phyloP scores from a whole-genome alignment of 331 rosid species.

The Malus hybrid region DNA sequence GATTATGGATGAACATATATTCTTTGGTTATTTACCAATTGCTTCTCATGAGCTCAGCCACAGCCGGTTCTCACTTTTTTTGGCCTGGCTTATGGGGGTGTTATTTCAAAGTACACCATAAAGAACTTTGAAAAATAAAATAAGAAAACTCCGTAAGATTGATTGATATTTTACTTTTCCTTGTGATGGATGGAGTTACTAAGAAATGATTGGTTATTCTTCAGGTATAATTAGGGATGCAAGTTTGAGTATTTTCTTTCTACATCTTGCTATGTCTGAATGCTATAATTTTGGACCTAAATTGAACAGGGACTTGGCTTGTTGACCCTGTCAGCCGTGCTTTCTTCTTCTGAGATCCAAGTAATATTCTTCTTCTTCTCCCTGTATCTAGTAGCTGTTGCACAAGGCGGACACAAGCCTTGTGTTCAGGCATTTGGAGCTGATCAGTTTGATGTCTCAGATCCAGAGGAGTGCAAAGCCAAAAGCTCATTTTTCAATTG shows the following conservation, averaged over 20 bases:
- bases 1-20: too few species aligned
- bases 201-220: neutral
- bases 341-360: too few species aligned
- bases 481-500: too few species aligned
- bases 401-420: too few species aligned
- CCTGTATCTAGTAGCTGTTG: too few species aligned
- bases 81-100: neutral
- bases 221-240: neutral
- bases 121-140: neutral
- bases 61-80: neutral
- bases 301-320: slow-evolving; percentile 17
- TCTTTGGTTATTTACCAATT: too few species aligned
- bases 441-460: too few species aligned
- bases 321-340: too few species aligned
- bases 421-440: too few species aligned
- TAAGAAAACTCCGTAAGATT: too few species aligned
- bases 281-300: neutral
- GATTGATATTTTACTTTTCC: neutral
- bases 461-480: too few species aligned
- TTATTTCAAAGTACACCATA: neutral
- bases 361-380: too few species aligned
- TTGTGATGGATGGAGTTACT: neutral
- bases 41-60: neutral
- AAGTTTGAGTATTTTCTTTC: neutral
- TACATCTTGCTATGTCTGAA: neutral